phyloP scores from a whole-genome alignment of 2,329 filamentous ascomycete species.

The Plenodomus biglobosus region DNA sequence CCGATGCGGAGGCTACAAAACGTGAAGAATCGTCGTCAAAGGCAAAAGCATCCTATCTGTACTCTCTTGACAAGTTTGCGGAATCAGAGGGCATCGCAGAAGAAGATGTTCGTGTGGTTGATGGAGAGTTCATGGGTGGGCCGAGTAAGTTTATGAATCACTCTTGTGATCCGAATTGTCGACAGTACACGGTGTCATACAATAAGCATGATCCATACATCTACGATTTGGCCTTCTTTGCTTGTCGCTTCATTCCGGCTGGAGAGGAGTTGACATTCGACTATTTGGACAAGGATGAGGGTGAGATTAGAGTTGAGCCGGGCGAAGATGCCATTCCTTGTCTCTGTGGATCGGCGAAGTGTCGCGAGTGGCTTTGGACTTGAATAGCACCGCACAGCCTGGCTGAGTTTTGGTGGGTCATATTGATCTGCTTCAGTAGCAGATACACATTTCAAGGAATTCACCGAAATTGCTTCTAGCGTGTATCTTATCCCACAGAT shows the following conservation, averaged over 20 bases:
- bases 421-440: too few species aligned
- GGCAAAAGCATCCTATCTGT: slow-evolving; percentile 77
- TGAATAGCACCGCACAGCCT: slow-evolving; percentile 11
- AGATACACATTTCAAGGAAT: too few species aligned
- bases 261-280: slow-evolving; percentile 77
- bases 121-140: slow-evolving; percentile 75
- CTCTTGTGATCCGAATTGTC: slow-evolving; percentile 75
- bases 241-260: slow-evolving; percentile 64
- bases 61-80: slow-evolving; percentile 78
- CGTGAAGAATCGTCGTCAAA: slow-evolving; percentile 61
- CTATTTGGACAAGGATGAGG: slow-evolving; percentile 68
- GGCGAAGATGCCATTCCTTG: slow-evolving; percentile 51
- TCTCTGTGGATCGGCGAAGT: slow-evolving; percentile 65
- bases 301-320: slow-evolving; percentile 52
- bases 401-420: too few species aligned
- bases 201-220: slow-evolving; percentile 73
- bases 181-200: slow-evolving; percentile 76
- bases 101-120: slow-evolving; percentile 51
- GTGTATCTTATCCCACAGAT: too few species aligned
- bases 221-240: slow-evolving; percentile 78
- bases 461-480: too few species aligned
- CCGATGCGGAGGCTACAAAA: slow-evolving; percentile 60
- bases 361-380: slow-evolving; percentile 69
- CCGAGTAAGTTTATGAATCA: slow-evolving; percentile 84
- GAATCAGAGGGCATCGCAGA: slow-evolving; percentile 57